Conservation (phyloP, 805 yeast species). For the Candida incommunis region DNA sequence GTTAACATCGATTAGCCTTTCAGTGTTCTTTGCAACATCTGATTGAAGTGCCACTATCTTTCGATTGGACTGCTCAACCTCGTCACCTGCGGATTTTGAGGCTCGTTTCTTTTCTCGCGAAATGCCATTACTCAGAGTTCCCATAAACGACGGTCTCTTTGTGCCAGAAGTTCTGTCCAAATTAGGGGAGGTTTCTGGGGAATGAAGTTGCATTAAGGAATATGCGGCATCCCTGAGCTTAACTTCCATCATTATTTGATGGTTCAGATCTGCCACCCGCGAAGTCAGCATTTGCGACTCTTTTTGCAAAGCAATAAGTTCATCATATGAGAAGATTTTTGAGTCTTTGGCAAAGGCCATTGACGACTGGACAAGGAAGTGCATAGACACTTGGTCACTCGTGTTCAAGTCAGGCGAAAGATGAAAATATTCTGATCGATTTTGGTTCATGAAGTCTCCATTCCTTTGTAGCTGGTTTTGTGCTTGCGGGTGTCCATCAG, state of each 20-base stretch:
- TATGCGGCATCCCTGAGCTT: slow-evolving; percentile 16
- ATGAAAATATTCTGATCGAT: slow-evolving; percentile 9
- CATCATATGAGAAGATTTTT: slow-evolving; percentile 13
- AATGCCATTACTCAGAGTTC: background rate
- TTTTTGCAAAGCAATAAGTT: slow-evolving; percentile 12
- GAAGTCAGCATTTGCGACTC: slow-evolving; percentile 7
- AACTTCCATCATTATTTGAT: slow-evolving; percentile 12
- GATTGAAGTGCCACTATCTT: slow-evolving; percentile 7
- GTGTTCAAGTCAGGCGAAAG: slow-evolving; percentile 13
- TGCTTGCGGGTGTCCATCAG: background rate
- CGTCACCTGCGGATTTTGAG: slow-evolving; percentile 14
- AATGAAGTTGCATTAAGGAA: slow-evolving; percentile 11
- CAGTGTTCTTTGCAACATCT: slow-evolving; percentile 7
- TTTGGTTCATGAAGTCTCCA: slow-evolving; percentile 3
- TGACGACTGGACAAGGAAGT: slow-evolving; percentile 15
- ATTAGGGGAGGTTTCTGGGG: background rate
- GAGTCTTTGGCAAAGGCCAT: slow-evolving; percentile 15
- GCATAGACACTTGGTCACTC: slow-evolving; percentile 12
- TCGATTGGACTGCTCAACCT: slow-evolving; percentile 10
- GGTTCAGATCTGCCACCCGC: slow-evolving; percentile 9
- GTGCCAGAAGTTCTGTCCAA: background rate
- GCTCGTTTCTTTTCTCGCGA: slow-evolving; percentile 10
- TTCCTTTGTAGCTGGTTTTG: background rate
- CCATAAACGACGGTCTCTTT: background rate
- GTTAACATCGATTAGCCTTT: slow-evolving; percentile 6